Conservation (phyloP, 2,329 filamentous ascomycete species). For the Pleoardoris graminearum region DNA sequence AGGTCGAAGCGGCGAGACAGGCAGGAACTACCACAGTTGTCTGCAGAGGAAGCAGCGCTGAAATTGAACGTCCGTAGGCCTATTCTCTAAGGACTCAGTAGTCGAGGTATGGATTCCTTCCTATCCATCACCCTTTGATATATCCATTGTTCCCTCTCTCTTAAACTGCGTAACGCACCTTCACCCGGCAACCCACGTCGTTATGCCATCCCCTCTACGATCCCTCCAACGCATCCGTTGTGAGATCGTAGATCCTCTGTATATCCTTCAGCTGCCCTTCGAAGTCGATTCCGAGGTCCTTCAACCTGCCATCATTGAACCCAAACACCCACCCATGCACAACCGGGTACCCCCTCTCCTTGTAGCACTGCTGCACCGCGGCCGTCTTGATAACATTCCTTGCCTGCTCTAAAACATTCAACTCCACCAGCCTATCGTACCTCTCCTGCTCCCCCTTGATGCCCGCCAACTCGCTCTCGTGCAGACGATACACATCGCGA, state of each 20-base stretch:
- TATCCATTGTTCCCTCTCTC: no score
- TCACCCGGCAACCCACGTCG: no score
- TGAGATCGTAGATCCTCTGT: constrained; percentile 66
- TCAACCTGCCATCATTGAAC: constrained; percentile 68
- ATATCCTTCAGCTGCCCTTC: constrained; percentile 59
- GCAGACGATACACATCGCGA: constrained; percentile 71
- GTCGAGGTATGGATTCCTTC: no score
- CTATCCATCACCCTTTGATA: no score
- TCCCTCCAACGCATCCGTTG: constrained; percentile 14
- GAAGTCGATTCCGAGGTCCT: constrained; percentile 66
- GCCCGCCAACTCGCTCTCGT: constrained; percentile 68
- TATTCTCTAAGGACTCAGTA: no score
- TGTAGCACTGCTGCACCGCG: constrained; percentile 63
- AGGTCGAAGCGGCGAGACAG: no score
- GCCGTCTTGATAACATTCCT: constrained; percentile 49
- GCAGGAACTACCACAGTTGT: no score
- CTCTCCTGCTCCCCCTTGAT: constrained; percentile 32
- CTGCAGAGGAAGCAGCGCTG: no score
- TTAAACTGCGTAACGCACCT: no score
- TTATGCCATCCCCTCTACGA: constrained; percentile 1
- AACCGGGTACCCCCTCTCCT: constrained; percentile 65
- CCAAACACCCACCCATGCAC: constrained; percentile 77
- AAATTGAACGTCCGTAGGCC: no score
- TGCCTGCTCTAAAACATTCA: constrained; percentile 46
- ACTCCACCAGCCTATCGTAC: constrained; percentile 43